A percentile compares a stretch with the other conserved stretches of the same genome.
phyloP scores from a whole-genome alignment of 495 filamentous ascomycete genomes.

The Aspergillus leporis region DNA sequence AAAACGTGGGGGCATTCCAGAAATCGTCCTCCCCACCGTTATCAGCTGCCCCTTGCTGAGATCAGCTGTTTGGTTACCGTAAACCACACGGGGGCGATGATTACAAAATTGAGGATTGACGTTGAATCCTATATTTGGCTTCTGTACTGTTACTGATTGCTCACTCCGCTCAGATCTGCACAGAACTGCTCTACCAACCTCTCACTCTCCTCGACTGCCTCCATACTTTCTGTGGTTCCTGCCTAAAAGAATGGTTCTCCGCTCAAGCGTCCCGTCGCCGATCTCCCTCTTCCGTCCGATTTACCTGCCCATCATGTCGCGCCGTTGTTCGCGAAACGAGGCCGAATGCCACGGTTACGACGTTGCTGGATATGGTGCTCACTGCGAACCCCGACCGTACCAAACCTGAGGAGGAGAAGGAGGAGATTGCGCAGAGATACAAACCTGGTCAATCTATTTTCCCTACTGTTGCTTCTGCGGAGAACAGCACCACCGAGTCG shows the following conservation, averaged over 20 bases:
- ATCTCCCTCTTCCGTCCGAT: slow-evolving; percentile 51
- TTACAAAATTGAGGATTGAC: not conserved
- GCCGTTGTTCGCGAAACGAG: slow-evolving; percentile 77
- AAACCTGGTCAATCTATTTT: slow-evolving; percentile 74
- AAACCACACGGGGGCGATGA: not conserved
- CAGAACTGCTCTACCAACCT: slow-evolving; percentile 92
- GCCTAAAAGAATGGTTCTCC: slow-evolving; percentile 90
- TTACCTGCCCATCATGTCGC: slow-evolving; percentile 93
- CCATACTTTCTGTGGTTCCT: slow-evolving; percentile 94
- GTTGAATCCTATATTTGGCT: not conserved
- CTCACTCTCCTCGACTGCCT: slow-evolving; percentile 96
- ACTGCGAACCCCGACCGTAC: slow-evolving; percentile 70
- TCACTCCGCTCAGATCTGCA: slow-evolving; percentile 72
- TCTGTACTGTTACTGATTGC: slow-evolving; percentile 20
- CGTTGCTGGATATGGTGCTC: slow-evolving; percentile 75
- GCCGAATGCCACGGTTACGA: slow-evolving; percentile 81
- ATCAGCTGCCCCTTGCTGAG: not conserved
- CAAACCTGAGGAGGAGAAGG: slow-evolving; percentile 66
- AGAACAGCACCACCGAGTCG: slow-evolving; percentile 27
- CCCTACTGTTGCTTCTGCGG: slow-evolving; percentile 18
- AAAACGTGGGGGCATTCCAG: slow-evolving; percentile 11
- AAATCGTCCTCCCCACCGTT: slow-evolving; percentile 8
- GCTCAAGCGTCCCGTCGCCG: slow-evolving; percentile 55
- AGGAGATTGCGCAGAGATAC: slow-evolving; percentile 68
- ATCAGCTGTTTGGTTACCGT: not conserved